Evolutionary conservation across 306 rosid genomes (phyloP).

Genomic region (Aeschynomene evenia): DNA sequence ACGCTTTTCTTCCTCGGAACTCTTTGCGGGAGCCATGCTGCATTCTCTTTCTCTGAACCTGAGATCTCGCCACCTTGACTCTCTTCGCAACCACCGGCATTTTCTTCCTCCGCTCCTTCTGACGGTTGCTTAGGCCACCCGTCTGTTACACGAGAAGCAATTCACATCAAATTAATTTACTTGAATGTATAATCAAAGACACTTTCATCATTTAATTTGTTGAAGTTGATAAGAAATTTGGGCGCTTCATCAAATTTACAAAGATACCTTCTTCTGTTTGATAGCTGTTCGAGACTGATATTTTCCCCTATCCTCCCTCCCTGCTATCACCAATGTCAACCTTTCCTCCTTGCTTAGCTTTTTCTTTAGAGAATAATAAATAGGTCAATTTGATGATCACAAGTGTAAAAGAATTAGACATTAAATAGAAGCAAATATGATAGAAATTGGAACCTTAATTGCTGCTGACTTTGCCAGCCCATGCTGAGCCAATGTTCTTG

Average conservation of each 20-base stretch:
- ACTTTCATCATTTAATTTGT: background rate
- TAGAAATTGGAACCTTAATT: constrained; percentile 54
- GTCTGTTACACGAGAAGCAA: constrained; percentile 49
- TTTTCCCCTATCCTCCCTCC: constrained; percentile 86
- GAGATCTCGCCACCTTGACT: too few species aligned
- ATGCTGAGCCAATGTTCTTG: constrained; percentile 56
- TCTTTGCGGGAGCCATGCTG: too few species aligned
- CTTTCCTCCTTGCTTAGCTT: constrained; percentile 76
- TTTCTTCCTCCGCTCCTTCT: constrained; percentile 78
- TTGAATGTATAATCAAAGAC: background rate
- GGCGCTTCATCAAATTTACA: background rate
- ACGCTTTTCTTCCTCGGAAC: too few species aligned
- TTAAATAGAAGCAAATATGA: constrained; percentile 16
- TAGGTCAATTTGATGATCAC: background rate
- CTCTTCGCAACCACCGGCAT: constrained; percentile 81
- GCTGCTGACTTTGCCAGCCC: constrained; percentile 51
- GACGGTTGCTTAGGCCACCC: constrained; percentile 82
- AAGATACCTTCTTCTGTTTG: constrained; percentile 78
- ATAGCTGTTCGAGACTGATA: constrained; percentile 72
- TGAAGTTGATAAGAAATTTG: background rate
- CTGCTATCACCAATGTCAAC: constrained; percentile 68
- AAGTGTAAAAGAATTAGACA: background rate
- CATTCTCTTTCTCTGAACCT: too few species aligned
- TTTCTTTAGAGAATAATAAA: constrained; percentile 33
- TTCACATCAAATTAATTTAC: background rate